Conservation (phyloP, 208 protist species). For the Angomonas deanei region DNA sequence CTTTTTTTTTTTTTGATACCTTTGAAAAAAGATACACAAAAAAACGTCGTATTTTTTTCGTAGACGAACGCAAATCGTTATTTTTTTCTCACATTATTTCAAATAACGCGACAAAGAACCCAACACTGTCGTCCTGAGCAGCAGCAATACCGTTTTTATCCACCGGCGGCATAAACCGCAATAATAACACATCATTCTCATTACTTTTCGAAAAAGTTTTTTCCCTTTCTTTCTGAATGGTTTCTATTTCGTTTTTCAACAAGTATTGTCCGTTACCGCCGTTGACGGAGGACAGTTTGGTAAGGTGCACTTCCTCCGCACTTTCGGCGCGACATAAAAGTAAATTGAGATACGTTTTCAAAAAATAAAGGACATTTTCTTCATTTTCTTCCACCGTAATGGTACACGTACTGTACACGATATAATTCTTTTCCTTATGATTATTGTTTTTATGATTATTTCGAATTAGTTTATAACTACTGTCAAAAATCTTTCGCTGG, state of each 20-base stretch:
- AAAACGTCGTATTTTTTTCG: not conserved
- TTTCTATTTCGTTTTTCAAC: slow-evolving; percentile 19
- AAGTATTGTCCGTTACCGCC: slow-evolving; percentile 7
- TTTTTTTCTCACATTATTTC: slow-evolving; percentile 4
- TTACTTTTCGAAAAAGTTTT: not conserved
- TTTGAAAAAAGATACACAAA: not conserved
- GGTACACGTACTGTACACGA: slow-evolving; percentile 73
- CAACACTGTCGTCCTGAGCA: slow-evolving; percentile 33
- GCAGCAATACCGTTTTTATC: not conserved
- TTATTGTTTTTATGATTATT: slow-evolving; percentile 1
- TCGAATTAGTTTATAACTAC: slow-evolving; percentile 36
- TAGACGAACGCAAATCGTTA: not conserved
- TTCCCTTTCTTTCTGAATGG: slow-evolving; percentile 22
- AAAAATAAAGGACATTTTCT: slow-evolving; percentile 49
- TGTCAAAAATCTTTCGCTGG: slow-evolving; percentile 69
- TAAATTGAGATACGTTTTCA: slow-evolving; percentile 31
- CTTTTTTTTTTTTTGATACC: not conserved
- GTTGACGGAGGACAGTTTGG: slow-evolving; percentile 6
- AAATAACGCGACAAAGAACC: slow-evolving; percentile 68
- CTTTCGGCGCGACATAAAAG: slow-evolving; percentile 37
- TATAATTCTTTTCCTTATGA: slow-evolving; percentile 9
- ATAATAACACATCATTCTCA: slow-evolving; percentile 24
- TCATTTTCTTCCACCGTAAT: slow-evolving; percentile 81
- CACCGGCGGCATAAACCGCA: slow-evolving; percentile 43
- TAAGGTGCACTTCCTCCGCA: slow-evolving; percentile 20